Percentiles rank a stretch among this genome's conserved stretches.
Conservation (phyloP, 75 land plant genomes). For the Cupressus sempervirens region DNA sequence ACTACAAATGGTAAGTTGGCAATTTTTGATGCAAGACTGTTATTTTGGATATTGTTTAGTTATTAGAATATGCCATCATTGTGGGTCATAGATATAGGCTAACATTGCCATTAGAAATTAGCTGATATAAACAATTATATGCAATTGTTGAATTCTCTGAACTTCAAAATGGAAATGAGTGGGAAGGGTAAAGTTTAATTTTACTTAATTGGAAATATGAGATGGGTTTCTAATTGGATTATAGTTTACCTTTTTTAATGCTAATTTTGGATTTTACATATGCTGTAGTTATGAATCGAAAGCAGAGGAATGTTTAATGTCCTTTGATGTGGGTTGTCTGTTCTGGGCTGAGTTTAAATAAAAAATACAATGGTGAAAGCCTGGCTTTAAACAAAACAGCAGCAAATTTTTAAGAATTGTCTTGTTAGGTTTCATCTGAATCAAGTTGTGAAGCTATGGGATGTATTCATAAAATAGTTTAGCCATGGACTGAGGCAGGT, state of each 20-base stretch:
- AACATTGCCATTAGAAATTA: background rate
- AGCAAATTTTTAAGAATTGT: background rate
- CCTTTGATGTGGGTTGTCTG: background rate
- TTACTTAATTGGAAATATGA: background rate
- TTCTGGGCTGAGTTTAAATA: background rate
- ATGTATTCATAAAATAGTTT: background rate
- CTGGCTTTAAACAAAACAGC: background rate
- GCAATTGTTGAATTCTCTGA: background rate
- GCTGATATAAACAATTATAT: background rate
- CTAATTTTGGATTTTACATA: background rate
- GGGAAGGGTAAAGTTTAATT: background rate
- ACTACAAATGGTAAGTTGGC: slow-evolving; percentile 73
- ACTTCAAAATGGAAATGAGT: background rate
- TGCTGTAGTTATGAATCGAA: background rate
- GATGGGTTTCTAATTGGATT: background rate
- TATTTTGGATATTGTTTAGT: background rate
- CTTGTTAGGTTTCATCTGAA: background rate
- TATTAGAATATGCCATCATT: background rate
- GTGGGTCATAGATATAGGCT: background rate
- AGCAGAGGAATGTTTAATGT: background rate
- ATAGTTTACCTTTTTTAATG: background rate
- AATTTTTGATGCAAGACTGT: background rate
- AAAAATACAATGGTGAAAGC: background rate
- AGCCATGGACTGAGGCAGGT: background rate
- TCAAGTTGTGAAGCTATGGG: background rate